Evolutionary conservation across 1,139 yeast genomes (phyloP).

Genomic region (Starmera stellimalicola): DNA sequence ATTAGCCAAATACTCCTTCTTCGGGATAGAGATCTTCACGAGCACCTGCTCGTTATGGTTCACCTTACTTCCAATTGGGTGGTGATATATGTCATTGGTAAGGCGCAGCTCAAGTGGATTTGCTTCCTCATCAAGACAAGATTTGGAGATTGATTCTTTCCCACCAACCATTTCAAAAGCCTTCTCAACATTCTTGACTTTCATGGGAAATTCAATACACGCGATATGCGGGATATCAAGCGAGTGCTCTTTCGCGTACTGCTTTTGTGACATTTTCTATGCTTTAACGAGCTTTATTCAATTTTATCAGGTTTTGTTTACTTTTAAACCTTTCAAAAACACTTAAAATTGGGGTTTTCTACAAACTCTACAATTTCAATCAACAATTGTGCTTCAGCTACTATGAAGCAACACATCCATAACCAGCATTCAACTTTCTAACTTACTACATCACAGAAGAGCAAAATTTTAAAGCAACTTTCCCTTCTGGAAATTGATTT

Average conservation of each 20-base stretch:
- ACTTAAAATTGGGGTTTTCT: too few species aligned
- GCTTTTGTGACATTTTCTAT: conserved; percentile 1
- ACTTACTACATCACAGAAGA: too few species aligned
- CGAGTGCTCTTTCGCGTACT: conserved; percentile 41
- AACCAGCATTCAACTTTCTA: too few species aligned
- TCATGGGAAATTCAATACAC: conserved; percentile 73
- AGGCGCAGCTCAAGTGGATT: conserved; percentile 52
- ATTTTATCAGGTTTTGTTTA: too few species aligned
- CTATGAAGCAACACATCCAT: too few species aligned
- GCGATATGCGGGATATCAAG: conserved; percentile 70
- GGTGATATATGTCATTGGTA: conserved; percentile 68
- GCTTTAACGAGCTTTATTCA: too few species aligned
- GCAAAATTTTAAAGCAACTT: too few species aligned
- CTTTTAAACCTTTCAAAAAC: too few species aligned
- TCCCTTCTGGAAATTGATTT: too few species aligned
- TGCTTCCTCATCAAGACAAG: conserved; percentile 27
- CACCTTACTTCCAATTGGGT: conserved; percentile 57
- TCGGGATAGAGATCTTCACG: conserved; percentile 63
- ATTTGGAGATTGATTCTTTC: conserved; percentile 28
- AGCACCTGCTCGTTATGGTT: conserved; percentile 51
- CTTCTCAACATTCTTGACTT: conserved; percentile 48
- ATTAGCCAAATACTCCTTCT: conserved; percentile 37
- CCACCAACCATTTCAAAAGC: conserved; percentile 84
- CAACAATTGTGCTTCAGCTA: too few species aligned
- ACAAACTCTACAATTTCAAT: too few species aligned